Evolutionary conservation across 768 basidiomycete species (phyloP), one percentile per base, ranked within the genome.

Genomic region (Gautieria morchelliformis): DNA sequence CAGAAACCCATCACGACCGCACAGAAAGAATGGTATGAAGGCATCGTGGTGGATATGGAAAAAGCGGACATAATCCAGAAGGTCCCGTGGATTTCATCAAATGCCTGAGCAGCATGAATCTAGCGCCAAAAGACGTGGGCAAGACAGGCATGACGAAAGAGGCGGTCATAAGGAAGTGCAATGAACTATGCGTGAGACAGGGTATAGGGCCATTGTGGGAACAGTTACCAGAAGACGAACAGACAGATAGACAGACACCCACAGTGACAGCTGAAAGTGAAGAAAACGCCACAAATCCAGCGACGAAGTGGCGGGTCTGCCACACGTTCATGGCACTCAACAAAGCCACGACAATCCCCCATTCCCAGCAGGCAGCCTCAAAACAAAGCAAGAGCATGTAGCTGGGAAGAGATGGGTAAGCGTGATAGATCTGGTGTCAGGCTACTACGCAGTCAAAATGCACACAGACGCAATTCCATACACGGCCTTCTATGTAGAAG

Each of bases 111-210:
- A 66, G 65, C 0, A 74, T 69, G 0, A 72, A 66, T 0, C 61
- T 79, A 0, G 72, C 71, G 0, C 63, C 69, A 77, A 78, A 52
- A 70, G 62, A 6, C 70, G 72, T 22, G 64, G 69, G 5, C 62
- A 22, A 47, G 27, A 12, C 27, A 30, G 46, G 12, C 46, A 15
- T 12, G 11, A 12, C 46, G 15, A 62, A 0, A 63, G 58, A 0
- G 71, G 73, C 0, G 51, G 75, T 0, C 62, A 67, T 0, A 32
- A 0, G 11, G 3, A 22, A 22, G 64, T 73, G 3, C 27, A 74
- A 76, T 53, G 65, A 72, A 20, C 52, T 72, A 47, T 74, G 72
- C 52, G 56, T 64, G 0, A 61, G 41, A 8, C 58, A 63, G 5
- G 71, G 69, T 0, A 52, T 71, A 7, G 54, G 60, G 15, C 12